Evolutionary conservation across 495 filamentous ascomycete genomes (phyloP), one percentile per base, ranked within the genome.

Genomic region (Aspergillus nanangensis): DNA sequence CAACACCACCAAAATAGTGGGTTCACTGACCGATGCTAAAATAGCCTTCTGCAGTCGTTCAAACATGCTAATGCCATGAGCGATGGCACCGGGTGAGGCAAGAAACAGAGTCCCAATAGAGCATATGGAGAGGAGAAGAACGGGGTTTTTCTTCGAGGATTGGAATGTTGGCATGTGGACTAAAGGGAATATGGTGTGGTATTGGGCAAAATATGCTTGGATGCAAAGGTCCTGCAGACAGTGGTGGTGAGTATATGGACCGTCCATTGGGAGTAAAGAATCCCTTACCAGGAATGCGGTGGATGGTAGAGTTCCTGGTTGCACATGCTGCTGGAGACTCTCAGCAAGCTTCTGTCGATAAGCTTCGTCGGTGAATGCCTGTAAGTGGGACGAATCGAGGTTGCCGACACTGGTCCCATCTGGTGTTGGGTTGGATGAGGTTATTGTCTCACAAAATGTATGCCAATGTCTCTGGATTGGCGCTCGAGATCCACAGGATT

Each of bases 1-100:
- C 13, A 31, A 50, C 18, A 20, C 4, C 4, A 36, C 38, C 7
- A 37, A 15, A 8, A 37, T 37, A 37, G n/a, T n/a, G 10, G 15
- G 1, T 19, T 38, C 4, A 39, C 37, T 8, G 47, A 62, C 62
- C 33, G 61, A 64, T 11, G 61, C 48, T 2, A 65, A 52, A 27
- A 61, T 61, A n/a, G 59, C 58, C 36, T 67, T 67, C 38, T 67
- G 62, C n/a, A 65, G 38, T 22, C 47, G 44, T 17, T 50, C 47
- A 39, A 45, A 50, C 41, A 50, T 38, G 21, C 47, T 43, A 13
- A 38, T 50, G 3, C 47, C 47, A 38, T 50, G 47, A 5, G 33
- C 41, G 5, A 45, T 32, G n/a, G 47, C 47, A 9, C 22, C 9
- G 5, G 47, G 14, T 4, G 47, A 50, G 5, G 41, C 47, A 8